phyloP scores from a whole-genome alignment of 768 basidiomycete species.

The Suillus occidentalis region DNA sequence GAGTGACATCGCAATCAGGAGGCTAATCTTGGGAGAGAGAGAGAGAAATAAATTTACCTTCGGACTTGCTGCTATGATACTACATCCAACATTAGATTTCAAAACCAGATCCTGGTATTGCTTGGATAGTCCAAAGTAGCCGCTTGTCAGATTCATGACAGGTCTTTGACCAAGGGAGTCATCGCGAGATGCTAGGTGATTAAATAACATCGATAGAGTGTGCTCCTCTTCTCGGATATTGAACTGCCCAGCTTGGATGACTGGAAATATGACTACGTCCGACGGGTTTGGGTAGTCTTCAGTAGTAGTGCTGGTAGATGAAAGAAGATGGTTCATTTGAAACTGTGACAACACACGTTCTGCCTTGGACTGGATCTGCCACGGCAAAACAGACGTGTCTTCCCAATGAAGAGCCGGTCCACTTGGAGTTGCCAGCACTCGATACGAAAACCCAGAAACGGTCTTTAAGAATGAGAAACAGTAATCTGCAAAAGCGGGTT shows the following conservation, averaged over 20 bases:
- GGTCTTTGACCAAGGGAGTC: constrained; percentile 33
- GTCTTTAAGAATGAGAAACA: constrained; percentile 75
- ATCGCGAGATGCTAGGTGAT: constrained; percentile 36
- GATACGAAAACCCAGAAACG: constrained; percentile 73
- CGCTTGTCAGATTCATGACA: constrained; percentile 84
- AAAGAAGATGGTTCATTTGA: constrained; percentile 46
- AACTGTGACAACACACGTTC: constrained; percentile 55
- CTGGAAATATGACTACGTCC: constrained; percentile 67
- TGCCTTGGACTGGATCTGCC: constrained; percentile 64
- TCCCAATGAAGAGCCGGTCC: constrained; percentile 68
- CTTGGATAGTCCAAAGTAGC: constrained; percentile 88
- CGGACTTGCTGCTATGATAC: constrained; percentile 85
- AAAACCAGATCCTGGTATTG: constrained; percentile 78
- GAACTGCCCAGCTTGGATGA: constrained; percentile 90
- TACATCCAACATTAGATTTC: constrained; percentile 53
- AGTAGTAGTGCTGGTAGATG: constrained; percentile 27
- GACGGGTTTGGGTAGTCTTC: constrained; percentile 5
- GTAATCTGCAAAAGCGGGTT: constrained; percentile 73
- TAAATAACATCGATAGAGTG: constrained; percentile 56
- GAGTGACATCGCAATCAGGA: neutral
- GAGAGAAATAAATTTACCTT: constrained; percentile 48
- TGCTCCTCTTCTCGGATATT: constrained; percentile 83
- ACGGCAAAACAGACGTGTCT: constrained; percentile 62
- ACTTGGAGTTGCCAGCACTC: constrained; percentile 37
- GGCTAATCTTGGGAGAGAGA: neutral